Base-by-base conservation (phyloP, 805 yeast genomes). In the Komagataella phaffii region DNA sequence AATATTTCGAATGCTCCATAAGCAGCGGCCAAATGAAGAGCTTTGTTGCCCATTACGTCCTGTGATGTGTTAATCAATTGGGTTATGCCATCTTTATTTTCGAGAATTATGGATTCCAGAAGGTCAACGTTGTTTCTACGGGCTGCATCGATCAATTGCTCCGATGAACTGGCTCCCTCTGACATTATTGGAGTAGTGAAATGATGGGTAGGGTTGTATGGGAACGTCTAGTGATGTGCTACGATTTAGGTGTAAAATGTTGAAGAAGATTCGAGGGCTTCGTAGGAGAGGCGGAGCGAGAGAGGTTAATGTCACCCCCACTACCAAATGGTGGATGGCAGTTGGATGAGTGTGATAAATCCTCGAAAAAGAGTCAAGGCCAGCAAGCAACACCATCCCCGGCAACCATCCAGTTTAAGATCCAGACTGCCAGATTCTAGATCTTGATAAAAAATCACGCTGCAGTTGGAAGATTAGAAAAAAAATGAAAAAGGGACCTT, bases 71-170 rank as follows among this genome's bases (percentile, higher is more conserved):
- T 93, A 61, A 91, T 75, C 52, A 88, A 62, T 49, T 68, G 62
- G 3, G 55, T 67, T 6, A 68, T 68, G 56, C 72, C 73, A 8
- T 56, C 61, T 7, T 55, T 52, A 6, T 61, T 63, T 46, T 56
- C 54, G 19, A 67, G 68, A 36, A 83, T 67, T 50, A 89, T 75
- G 17, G 77, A 69, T 36, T 76, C 71, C 48, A 89, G 67, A 50
- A 91, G 75, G 55, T 88, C 95, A 2, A 80, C 75, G 64, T 91
- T 93, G 72, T 91, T 86, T 66, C 96, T 75, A 62, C 98, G 81
- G 7, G 95, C 82, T 3, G 91, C 82, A 58, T 91, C 97, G 46
- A 93, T 71, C 48, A 91, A 67, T 68, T 88, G 96, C 64, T 91
- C 91, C 18, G 76, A 67, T 53, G 75, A 75, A 6, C 85, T 73